A percentile compares a stretch with the other conserved stretches of the same genome.
Evolutionary conservation across 2,329 filamentous ascomycete species (phyloP).

Genomic region (Alternaria brassicicola): DNA sequence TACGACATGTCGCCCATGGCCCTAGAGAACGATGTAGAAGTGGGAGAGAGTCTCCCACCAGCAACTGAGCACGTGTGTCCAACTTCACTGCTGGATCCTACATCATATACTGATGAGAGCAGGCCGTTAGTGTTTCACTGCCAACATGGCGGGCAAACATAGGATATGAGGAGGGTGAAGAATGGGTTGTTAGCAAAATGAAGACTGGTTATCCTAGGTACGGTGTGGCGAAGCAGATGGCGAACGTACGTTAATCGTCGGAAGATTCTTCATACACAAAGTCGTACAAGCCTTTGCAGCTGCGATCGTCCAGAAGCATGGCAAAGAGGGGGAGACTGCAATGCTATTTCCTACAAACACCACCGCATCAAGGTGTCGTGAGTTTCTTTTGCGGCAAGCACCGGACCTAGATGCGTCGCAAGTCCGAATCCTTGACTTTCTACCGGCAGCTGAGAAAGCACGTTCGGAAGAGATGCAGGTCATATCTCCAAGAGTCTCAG

Average conservation of each 20-base stretch:
- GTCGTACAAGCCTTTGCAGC: slow-evolving; percentile 75
- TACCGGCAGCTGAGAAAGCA: slow-evolving; percentile 63
- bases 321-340: slow-evolving; percentile 67
- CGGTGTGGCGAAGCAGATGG: slow-evolving; percentile 18
- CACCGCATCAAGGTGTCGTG: slow-evolving; percentile 73
- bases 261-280: slow-evolving; percentile 88
- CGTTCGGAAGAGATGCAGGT: slow-evolving; percentile 54
- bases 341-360: slow-evolving; percentile 81
- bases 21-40: slow-evolving; percentile 44
- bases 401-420: slow-evolving; percentile 58
- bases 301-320: slow-evolving; percentile 70
- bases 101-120: slow-evolving; percentile 21
- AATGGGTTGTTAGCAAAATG: slow-evolving; percentile 86
- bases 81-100: slow-evolving; percentile 8
- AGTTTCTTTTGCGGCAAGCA: slow-evolving; percentile 71
- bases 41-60: slow-evolving; percentile 48
- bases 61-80: slow-evolving; percentile 50
- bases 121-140: slow-evolving; percentile 96
- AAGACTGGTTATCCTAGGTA: slow-evolving; percentile 88
- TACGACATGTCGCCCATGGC: slow-evolving; percentile 34
- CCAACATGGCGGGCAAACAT: slow-evolving; percentile 92
- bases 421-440: slow-evolving; percentile 66
- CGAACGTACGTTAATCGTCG: slow-evolving; percentile 13
- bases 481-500: slow-evolving; percentile 54
- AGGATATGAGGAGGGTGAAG: slow-evolving; percentile 89